Conservation (phyloP, 129 eudicot genomes). For the Helichrysum umbraculigerum region DNA sequence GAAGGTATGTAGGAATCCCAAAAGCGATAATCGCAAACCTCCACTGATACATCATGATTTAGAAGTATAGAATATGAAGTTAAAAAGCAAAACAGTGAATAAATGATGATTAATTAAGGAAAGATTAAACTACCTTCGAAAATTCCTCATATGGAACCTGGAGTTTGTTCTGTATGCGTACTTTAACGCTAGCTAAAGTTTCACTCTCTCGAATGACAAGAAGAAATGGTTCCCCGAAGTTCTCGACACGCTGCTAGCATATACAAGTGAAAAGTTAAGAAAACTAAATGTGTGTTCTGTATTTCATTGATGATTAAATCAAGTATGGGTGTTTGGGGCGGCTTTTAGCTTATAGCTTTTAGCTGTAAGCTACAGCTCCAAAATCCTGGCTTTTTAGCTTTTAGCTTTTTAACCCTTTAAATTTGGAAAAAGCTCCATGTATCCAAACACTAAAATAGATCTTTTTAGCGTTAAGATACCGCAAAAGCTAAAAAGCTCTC, state of each 20-base stretch:
- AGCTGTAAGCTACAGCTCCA: too few relatives aligned
- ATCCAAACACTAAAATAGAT: too few relatives aligned
- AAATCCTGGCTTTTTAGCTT: too few relatives aligned
- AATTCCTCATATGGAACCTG: slow-evolving; percentile 60
- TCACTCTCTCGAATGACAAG: slow-evolving; percentile 68
- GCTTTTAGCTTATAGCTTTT: too few relatives aligned
- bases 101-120: not conserved
- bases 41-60: not conserved
- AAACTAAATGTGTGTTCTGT: too few relatives aligned
- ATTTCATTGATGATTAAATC: too few relatives aligned
- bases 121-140: slow-evolving; percentile 5
- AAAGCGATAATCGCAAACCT: not conserved
- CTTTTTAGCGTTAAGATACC: too few relatives aligned
- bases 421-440: too few relatives aligned
- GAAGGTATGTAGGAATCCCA: not conserved
- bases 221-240: slow-evolving; percentile 71
- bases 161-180: slow-evolving; percentile 63
- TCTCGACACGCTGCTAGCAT: slow-evolving; percentile 48
- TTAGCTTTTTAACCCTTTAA: too few relatives aligned
- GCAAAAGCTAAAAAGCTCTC: too few relatives aligned
- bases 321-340: too few relatives aligned
- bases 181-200: slow-evolving; percentile 54
- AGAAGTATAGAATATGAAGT: not conserved
- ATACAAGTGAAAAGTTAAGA: not conserved
- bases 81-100: too few relatives aligned